Evolutionary conservation across 208 protist genomes (phyloP).

Genomic region (Polymyxa betae): DNA sequence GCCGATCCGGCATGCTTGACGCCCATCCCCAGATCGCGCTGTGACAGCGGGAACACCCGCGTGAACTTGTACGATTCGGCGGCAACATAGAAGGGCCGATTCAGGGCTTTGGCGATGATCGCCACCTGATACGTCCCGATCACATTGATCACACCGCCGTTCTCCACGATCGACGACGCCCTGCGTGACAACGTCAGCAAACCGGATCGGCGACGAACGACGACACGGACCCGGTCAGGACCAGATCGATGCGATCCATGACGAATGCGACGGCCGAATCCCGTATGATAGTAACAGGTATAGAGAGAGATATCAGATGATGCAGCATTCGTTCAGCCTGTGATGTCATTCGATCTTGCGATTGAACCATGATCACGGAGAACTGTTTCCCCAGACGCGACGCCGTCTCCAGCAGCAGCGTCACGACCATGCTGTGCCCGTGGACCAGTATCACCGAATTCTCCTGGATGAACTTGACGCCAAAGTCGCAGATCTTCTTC

Average conservation of each 20-base stretch:
- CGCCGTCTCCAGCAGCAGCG: slow-evolving; percentile 20
- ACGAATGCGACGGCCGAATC: slow-evolving; percentile 41
- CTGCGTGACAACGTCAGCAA: neutral
- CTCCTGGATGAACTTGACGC: slow-evolving; percentile 52
- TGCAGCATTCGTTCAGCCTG: neutral
- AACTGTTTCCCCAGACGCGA: slow-evolving; percentile 21
- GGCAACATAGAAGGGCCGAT: slow-evolving; percentile 40
- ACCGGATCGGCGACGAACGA: neutral
- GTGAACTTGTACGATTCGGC: slow-evolving; percentile 51
- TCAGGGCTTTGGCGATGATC: slow-evolving; percentile 20
- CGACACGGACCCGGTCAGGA: slow-evolving; percentile 6
- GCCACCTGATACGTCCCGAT: slow-evolving; percentile 18
- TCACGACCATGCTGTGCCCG: neutral
- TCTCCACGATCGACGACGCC: neutral
- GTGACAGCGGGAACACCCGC: neutral
- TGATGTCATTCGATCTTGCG: neutral
- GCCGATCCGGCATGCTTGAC: neutral
- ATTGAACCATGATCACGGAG: slow-evolving; percentile 13
- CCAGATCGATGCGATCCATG: slow-evolving; percentile 31
- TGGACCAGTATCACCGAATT: slow-evolving; percentile 47
- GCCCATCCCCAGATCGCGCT: neutral
- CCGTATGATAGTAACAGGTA: neutral
- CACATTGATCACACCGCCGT: slow-evolving; percentile 23
- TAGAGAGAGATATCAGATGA: neutral
- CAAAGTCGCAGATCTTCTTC: slow-evolving; percentile 47